These are phyloP conservation scores for Paramecium tetraurelia DNA, from an alignment of 73 alveolate species.

Conservation along the genomic window DNA sequence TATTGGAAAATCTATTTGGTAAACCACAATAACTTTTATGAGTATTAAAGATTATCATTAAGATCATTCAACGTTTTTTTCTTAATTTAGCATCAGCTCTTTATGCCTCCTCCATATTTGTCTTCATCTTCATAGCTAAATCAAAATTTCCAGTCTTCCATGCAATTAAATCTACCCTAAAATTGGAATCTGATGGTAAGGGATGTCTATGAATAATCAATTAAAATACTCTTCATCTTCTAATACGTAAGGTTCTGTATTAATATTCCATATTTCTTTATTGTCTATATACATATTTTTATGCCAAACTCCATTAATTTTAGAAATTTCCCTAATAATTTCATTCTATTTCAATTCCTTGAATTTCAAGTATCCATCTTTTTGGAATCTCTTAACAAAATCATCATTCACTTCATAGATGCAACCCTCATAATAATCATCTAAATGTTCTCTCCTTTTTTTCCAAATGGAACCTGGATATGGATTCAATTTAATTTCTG, in stretches of 20 bases:
- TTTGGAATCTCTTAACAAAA: not conserved
- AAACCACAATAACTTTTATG: not conserved
- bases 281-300: conserved; percentile 18
- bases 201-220: not conserved
- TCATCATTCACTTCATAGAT: conserved; percentile 6
- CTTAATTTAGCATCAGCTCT: conserved; percentile 58
- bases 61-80: not conserved
- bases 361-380: conserved; percentile 29
- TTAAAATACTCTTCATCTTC: conserved; percentile 46
- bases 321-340: not conserved
- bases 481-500: conserved; percentile 18
- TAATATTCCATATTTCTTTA: not conserved
- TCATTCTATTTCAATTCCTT: not conserved
- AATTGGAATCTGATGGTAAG: not conserved
- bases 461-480: conserved; percentile 7
- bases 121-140: conserved; percentile 22
- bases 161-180: conserved; percentile 7
- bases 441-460: conserved; percentile 20
- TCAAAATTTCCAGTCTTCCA: conserved; percentile 35
- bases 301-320: conserved; percentile 49
- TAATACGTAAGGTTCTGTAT: conserved; percentile 13
- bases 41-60: not conserved
- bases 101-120: conserved; percentile 3
- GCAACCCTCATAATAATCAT: conserved; percentile 28
- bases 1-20: conserved; percentile 24